Evolutionary conservation across 2,329 filamentous ascomycete species (phyloP), one percentile per base, ranked within the genome.

Genomic region (Tolypocladium ophioglossoides): DNA sequence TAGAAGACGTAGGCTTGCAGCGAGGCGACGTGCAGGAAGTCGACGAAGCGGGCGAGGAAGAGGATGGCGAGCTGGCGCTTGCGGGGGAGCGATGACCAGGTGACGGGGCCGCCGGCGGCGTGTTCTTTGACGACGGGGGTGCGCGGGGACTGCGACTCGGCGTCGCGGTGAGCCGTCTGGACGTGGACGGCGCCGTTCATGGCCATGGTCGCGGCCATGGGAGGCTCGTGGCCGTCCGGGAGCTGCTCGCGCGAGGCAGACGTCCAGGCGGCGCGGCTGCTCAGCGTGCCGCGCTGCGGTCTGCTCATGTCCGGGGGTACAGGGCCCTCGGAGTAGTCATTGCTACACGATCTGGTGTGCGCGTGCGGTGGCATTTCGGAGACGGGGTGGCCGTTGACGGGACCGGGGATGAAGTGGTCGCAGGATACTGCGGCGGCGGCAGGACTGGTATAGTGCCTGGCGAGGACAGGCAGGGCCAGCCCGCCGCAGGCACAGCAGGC

Each of bases 1-100:
- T 92, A 95, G 71, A 89, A 95, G 75, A 95, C 84, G 69, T 95
- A 95, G 2, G 87, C 80, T 69, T 87, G 44, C 18, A 91, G 69
- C 14, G 84, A 89, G 1, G 87, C 91, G 64, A 94, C 87, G 0
- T 89, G 87, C 38, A 95, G 73, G 4, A 90, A 90, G 66, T 95
- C 91, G 12, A 87, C 89, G 24, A 95, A 74, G 32, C 91, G 83
- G 10, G 89, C 86, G 47, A 95, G 72, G 0, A 86, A 90, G 51
- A 95, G 77, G 55, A 95, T 84, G 34, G 85, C 72, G 22, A 95
- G 78, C 69, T 95, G 90, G 48, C 82, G 77, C 68, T 91, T 95
- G 55, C 81, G 78, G 0, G 91, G 91, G 1, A 95, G 74, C 14
- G 86, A 83, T 41, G 73, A 73, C 89, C 88, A 94, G 32, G 65